These are phyloP conservation scores for Yamadazyma dushanensis DNA, from an alignment of 1,139 yeast species.

Conservation along the genomic window DNA sequence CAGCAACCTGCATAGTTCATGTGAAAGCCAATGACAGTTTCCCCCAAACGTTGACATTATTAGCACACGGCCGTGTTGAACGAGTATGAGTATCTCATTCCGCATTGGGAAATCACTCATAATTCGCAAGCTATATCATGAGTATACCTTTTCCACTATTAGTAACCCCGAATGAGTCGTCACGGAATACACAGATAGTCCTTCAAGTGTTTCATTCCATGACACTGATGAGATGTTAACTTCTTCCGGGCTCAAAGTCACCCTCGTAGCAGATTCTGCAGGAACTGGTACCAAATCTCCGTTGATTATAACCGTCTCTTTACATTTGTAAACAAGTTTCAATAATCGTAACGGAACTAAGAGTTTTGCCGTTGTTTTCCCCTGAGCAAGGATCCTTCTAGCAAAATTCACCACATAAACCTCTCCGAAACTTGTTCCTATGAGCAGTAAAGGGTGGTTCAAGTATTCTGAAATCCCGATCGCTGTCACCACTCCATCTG, in stretches of 20 bases:
- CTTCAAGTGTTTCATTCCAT: constrained; percentile 58
- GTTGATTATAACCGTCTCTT: constrained; percentile 19
- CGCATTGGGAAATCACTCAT: background rate
- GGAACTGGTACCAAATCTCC: constrained; percentile 29
- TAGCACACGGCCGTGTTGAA: no score
- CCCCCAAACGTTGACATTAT: no score
- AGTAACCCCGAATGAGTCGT: constrained; percentile 67
- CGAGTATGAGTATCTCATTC: background rate
- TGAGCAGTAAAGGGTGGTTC: constrained; percentile 61
- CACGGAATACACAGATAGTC: constrained; percentile 66
- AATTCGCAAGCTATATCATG: constrained; percentile 8
- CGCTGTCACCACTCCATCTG: constrained; percentile 32
- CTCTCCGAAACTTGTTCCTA: constrained; percentile 67
- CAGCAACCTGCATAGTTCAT: no score
- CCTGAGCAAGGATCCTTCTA: constrained; percentile 35
- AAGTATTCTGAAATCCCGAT: constrained; percentile 31
- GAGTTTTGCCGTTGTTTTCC: constrained; percentile 31
- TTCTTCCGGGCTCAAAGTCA: constrained; percentile 52
- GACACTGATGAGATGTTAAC: constrained; percentile 53
- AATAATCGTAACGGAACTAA: constrained; percentile 37
- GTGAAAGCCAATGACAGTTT: no score
- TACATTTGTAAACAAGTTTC: constrained; percentile 25
- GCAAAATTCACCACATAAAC: constrained; percentile 35
- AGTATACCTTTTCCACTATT: constrained; percentile 57
- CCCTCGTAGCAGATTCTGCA: constrained; percentile 28